Base-by-base conservation (phyloP, 768 basidiomycete species). In the Boletales sp. region DNA sequence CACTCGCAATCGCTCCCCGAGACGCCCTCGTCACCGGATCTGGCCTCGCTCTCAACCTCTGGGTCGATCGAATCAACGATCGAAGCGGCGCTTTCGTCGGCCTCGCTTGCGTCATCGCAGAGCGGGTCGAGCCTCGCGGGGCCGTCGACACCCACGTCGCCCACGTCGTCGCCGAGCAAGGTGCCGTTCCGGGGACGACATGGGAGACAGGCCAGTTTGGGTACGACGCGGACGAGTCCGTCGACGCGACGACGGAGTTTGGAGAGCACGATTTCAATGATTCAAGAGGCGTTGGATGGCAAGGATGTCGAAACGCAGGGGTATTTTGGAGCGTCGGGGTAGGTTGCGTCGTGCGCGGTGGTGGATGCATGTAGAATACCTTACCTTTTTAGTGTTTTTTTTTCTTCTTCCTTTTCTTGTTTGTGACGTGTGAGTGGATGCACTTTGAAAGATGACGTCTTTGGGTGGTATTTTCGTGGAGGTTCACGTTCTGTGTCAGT, bases 201-300 rank as follows among this genome's bases (percentile, higher is more conserved):
- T 18, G 66, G 66, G 0, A 55, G 68, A 0, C 66, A 68, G 32
- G 66, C 66, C 44, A 94, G 90, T 63, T 69, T 97, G 54, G 95
- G 95, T 4, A 97, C 95, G 56, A 97, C 94, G 31, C 50, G 62
- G 83, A 95, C 94, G 44, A 90, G 87, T 61, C 95, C 96, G 13
- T 94, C 90, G 67, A 98, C 87, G 44, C 75, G 96, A 57, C 75
- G 95, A 70, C 75, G 95, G 67, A 92, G 89, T 65, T 68, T 98
- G 67, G 95, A 97, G 76, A 94, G 88, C 66, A 98, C 96, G 46
- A 93, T 94, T 77, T 86, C 86, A 54, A 80, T 97, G 65, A 95
- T 98, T 62, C 86, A 94, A 70, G 91, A 92, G 58, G 95, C 89
- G 7, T 83, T 87, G 70, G 94, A 95, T 45, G 90, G 89, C 31